Conservation (phyloP, 1,284 basidiomycete species). For the Naganishia sp. region DNA sequence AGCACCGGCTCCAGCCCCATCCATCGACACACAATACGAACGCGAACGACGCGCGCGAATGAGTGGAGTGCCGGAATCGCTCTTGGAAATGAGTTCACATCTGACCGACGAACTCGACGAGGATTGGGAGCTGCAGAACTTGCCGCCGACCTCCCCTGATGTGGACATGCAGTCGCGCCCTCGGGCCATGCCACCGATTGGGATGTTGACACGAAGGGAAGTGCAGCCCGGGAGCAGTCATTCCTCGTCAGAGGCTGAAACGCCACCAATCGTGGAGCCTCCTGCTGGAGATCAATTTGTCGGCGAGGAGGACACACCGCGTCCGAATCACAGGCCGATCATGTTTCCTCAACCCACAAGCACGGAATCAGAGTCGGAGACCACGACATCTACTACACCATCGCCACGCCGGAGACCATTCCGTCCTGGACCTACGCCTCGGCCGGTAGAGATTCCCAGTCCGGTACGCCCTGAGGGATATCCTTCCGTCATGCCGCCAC, state of each 20-base stretch:
- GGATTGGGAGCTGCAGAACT: constrained; percentile 43
- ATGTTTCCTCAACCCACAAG: constrained; percentile 1
- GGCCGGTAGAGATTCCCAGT: constrained; percentile 49
- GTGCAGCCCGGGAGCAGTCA: not conserved
- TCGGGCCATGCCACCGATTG: constrained; percentile 23
- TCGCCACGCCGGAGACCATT: constrained; percentile 27
- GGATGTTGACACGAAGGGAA: not conserved
- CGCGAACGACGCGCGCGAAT: constrained; percentile 13
- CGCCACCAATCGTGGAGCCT: not conserved
- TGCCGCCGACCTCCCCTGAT: constrained; percentile 46
- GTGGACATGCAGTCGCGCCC: constrained; percentile 11
- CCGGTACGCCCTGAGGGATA: constrained; percentile 42
- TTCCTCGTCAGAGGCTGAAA: not conserved
- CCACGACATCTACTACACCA: constrained; percentile 7
- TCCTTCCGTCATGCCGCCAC: constrained; percentile 34
- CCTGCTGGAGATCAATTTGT: not conserved
- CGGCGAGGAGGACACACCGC: constrained; percentile 4
- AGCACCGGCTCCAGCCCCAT: constrained; percentile 44
- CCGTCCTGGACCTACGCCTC: constrained; percentile 40
- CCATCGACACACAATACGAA: constrained; percentile 39
- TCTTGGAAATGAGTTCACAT: constrained; percentile 21
- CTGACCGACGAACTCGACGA: constrained; percentile 29
- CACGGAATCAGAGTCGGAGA: constrained; percentile 4
- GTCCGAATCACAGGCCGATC: constrained; percentile 8
- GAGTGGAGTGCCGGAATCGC: constrained; percentile 30